Evolutionary conservation across 2,329 filamentous ascomycete genomes (phyloP).

Genomic region (Calonectria honghensis): DNA sequence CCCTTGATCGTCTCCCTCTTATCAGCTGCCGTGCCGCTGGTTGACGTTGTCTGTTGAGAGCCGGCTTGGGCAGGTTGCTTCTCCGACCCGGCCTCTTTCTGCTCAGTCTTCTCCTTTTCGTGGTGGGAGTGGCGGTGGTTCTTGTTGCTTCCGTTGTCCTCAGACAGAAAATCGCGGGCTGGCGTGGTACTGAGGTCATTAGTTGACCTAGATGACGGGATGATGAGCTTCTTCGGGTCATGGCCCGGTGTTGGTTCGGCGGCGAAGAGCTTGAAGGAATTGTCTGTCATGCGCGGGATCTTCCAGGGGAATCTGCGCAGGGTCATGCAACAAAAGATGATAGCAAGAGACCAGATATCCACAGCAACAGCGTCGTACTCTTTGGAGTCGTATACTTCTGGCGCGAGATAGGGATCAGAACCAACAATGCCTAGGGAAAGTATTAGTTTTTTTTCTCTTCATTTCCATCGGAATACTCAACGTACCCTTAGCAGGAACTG

Average conservation of each 20-base stretch:
- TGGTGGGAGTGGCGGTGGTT: slow-evolving; percentile 37
- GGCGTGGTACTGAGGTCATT: slow-evolving; percentile 64
- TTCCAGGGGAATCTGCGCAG: slow-evolving; percentile 98
- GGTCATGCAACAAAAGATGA: slow-evolving; percentile 99
- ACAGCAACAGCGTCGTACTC: slow-evolving; percentile 96
- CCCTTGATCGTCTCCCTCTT: slow-evolving; percentile 90
- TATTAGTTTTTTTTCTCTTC: slow-evolving; percentile 39
- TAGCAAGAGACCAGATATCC: slow-evolving; percentile 98
- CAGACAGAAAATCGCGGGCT: slow-evolving; percentile 63
- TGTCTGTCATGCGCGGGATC: slow-evolving; percentile 91
- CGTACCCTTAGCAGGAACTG: slow-evolving; percentile 63
- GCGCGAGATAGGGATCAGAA: slow-evolving; percentile 95
- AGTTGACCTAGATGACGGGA: slow-evolving; percentile 65
- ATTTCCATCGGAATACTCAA: background rate
- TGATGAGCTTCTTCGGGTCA: slow-evolving; percentile 72
- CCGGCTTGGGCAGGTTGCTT: slow-evolving; percentile 37
- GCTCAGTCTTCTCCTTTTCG: slow-evolving; percentile 43
- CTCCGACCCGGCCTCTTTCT: slow-evolving; percentile 46
- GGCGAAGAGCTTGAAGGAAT: slow-evolving; percentile 95
- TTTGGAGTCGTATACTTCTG: slow-evolving; percentile 94
- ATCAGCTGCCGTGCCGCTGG: slow-evolving; percentile 61
- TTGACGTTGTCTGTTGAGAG: slow-evolving; percentile 45
- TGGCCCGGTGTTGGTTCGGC: slow-evolving; percentile 87
- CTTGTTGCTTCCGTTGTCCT: slow-evolving; percentile 58
- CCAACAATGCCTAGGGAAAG: slow-evolving; percentile 76